A percentile compares a stretch with the other conserved stretches of the same genome.
Conservation (phyloP, 2,329 filamentous ascomycete genomes). For the Colletotrichum cuscutae region DNA sequence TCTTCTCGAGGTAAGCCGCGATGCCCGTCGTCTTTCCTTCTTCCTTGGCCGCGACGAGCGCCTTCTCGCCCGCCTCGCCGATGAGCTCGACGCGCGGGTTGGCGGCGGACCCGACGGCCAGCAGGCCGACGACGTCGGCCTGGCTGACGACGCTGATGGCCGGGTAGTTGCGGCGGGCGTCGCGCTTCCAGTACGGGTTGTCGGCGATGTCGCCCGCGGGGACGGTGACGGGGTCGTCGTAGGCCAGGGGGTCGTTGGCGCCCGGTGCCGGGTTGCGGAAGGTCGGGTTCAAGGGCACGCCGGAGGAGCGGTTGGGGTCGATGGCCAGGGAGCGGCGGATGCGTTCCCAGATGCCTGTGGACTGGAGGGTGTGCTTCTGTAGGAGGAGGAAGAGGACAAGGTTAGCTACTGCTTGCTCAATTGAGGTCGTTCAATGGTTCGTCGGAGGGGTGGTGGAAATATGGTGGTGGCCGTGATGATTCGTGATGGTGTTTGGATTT, state of each 20-base stretch:
- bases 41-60: conserved; percentile 79
- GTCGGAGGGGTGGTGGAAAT: background rate
- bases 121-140: conserved; percentile 84
- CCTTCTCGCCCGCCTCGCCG: conserved; percentile 68
- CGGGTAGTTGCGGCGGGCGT: conserved; percentile 85
- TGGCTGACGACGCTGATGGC: conserved; percentile 83
- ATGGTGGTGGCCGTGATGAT: background rate
- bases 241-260: conserved; percentile 73
- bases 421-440: conserved; percentile 6
- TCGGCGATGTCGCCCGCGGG: conserved; percentile 90
- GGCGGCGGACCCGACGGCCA: conserved; percentile 85
- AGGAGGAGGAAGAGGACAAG: background rate
- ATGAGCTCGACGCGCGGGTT: conserved; percentile 86
- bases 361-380: conserved; percentile 97
- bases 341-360: conserved; percentile 86
- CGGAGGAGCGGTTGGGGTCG: conserved; percentile 89
- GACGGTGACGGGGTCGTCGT: conserved; percentile 84
- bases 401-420: background rate
- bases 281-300: conserved; percentile 91
- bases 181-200: conserved; percentile 97
- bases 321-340: conserved; percentile 83
- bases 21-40: conserved; percentile 79
- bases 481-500: conserved; percentile 5
- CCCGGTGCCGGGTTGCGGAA: conserved; percentile 90
- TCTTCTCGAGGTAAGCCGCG: conserved; percentile 77